Conservation (phyloP, 441 rosid genomes). For the Syzygium malaccense region DNA sequence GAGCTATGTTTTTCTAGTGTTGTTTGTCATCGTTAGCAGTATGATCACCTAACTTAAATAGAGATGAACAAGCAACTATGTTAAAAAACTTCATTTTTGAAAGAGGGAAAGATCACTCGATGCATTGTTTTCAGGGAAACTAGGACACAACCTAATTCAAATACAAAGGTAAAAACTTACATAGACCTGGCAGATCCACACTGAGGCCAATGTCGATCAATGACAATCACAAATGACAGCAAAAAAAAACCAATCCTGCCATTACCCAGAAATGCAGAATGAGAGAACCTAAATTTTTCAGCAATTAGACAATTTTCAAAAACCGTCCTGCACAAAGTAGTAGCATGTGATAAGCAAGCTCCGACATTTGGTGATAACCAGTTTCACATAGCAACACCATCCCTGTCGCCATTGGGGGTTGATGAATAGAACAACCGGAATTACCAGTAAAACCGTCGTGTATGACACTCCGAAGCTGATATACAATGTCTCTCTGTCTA, state of each 20-base stretch:
- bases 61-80: no score
- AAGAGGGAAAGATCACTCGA: no score
- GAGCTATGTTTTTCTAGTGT: no score
- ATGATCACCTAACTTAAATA: no score
- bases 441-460: rapidly evolving
- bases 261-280: rapidly evolving
- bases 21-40: no score
- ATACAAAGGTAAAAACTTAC: background rate
- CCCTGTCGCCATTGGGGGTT: background rate
- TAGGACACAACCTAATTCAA: no score
- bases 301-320: background rate
- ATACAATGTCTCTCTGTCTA: background rate
- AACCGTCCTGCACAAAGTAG: background rate
- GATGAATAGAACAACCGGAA: background rate
- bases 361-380: background rate
- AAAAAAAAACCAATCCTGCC: background rate
- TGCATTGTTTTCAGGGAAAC: no score
- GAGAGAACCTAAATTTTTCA: background rate
- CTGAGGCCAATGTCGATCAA: rapidly evolving
- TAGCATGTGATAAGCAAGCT: background rate
- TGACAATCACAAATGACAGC: rapidly evolving
- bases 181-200: background rate
- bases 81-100: no score
- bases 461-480: background rate
- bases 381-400: background rate